phyloP scores from a whole-genome alignment of 768 basidiomycete species.

The Scleroderma bovista region DNA sequence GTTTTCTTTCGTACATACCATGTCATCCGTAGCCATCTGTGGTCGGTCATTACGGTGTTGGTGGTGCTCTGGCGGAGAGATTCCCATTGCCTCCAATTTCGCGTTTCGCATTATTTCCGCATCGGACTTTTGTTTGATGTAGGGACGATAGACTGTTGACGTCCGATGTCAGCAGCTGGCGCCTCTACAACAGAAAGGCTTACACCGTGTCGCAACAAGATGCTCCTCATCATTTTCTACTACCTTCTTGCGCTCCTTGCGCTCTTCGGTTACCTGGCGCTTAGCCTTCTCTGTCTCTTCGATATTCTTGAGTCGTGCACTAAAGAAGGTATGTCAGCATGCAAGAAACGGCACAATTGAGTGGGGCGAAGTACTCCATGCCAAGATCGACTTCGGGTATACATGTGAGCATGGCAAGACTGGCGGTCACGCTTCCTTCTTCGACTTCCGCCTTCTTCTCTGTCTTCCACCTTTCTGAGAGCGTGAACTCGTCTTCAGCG shows the following conservation, averaged over 20 bases:
- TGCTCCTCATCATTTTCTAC: constrained; percentile 68
- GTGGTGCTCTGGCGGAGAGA: constrained; percentile 43
- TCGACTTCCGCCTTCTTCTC: constrained; percentile 64
- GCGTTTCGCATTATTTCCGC: constrained; percentile 85
- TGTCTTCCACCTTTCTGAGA: constrained; percentile 59
- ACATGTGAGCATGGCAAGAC: constrained; percentile 91
- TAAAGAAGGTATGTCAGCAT: constrained; percentile 23
- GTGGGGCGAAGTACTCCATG: constrained; percentile 74
- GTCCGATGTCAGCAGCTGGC: not conserved
- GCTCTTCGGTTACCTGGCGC: constrained; percentile 71
- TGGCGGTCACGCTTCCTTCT: constrained; percentile 91
- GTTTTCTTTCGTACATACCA: constrained; percentile 45
- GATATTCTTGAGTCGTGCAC: constrained; percentile 88
- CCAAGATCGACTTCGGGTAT: constrained; percentile 98
- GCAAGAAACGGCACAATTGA: too few relatives aligned
- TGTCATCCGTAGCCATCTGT: constrained; percentile 88
- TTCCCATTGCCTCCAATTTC: constrained; percentile 79
- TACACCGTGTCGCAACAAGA: constrained; percentile 84
- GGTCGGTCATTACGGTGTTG: constrained; percentile 46
- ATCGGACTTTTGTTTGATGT: constrained; percentile 79
- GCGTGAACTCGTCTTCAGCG: constrained; percentile 75
- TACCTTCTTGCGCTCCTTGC: constrained; percentile 48
- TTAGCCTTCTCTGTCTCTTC: constrained; percentile 98
- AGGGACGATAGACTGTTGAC: constrained; percentile 73
- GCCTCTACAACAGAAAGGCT: constrained; percentile 23